These are phyloP conservation scores for Russula earlei DNA, from an alignment of 768 basidiomycete genomes.

Conservation along the genomic window DNA sequence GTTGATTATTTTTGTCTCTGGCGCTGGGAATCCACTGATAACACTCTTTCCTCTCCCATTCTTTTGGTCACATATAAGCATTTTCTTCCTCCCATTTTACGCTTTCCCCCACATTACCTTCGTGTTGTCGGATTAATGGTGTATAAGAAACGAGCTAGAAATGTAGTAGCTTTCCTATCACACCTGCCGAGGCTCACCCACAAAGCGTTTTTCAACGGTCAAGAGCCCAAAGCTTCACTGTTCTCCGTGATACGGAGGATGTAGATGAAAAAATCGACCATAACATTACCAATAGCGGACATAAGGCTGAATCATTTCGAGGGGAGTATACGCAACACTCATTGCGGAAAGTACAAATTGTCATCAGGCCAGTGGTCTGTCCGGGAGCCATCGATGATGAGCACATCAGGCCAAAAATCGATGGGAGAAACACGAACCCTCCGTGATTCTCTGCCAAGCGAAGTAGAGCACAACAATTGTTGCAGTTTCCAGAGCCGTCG, in stretches of 20 bases:
- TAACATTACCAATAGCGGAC: neutral
- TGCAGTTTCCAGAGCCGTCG: conserved; percentile 75
- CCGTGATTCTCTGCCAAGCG: conserved; percentile 86
- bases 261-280: neutral
- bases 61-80: neutral
- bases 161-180: neutral
- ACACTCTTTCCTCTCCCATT: neutral
- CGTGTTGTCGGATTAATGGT: neutral
- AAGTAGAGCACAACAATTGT: conserved; percentile 58
- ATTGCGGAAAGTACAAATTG: conserved; percentile 33
- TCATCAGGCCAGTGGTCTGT: conserved; percentile 41
- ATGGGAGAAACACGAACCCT: conserved; percentile 44
- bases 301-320: neutral
- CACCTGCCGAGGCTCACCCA: neutral
- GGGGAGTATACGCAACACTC: neutral
- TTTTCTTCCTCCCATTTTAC: neutral
- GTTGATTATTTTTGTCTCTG: neutral
- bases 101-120: neutral
- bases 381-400: neutral
- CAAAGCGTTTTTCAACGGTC: too few species aligned
- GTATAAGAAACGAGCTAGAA: conserved; percentile 2
- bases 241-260: neutral
- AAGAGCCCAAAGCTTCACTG: too few species aligned
- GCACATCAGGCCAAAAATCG: neutral
- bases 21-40: conserved; percentile 9